These are phyloP conservation scores for Brassica nigra DNA, from an alignment of 345 rosid species.

Conservation along the genomic window DNA sequence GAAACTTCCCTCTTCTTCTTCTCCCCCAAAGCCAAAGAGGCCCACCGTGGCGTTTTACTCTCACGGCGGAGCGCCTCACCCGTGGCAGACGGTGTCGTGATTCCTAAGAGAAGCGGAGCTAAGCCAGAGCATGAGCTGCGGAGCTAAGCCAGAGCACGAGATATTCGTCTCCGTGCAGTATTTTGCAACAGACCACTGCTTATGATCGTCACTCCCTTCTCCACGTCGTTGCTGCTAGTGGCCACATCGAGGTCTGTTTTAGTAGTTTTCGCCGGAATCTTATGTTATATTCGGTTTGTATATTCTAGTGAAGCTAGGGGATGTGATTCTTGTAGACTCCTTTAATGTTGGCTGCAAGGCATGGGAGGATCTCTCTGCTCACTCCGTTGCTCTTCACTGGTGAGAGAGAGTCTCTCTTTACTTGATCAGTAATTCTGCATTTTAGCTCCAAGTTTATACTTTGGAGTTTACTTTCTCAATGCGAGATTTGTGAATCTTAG, in stretches of 20 bases:
- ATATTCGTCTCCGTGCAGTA: constrained; percentile 71
- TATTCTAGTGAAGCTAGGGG: background rate
- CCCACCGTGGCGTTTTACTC: constrained; percentile 44
- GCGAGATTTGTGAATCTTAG: constrained; percentile 90
- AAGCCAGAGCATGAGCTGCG: constrained; percentile 80
- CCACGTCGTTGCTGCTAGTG: constrained; percentile 94
- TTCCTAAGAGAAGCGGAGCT: background rate
- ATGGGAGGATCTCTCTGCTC: constrained; percentile 81
- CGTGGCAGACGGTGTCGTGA: constrained; percentile 50
- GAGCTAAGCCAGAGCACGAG: constrained; percentile 62
- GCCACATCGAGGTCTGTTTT: constrained; percentile 83
- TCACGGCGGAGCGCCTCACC: constrained; percentile 47
- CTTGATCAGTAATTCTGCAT: background rate
- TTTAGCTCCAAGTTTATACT: background rate
- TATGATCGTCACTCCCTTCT: constrained; percentile 87
- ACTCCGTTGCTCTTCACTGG: constrained; percentile 82
- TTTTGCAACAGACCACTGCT: constrained; percentile 54
- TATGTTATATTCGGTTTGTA: constrained; percentile 6
- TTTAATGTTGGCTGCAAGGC: constrained; percentile 97
- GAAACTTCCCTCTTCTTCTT: constrained; percentile 41
- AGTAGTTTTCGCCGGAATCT: constrained; percentile 9
- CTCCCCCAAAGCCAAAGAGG: background rate
- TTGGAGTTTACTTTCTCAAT: background rate
- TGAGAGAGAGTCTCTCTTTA: constrained; percentile 22
- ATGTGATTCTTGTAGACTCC: constrained; percentile 62